Evolutionary conservation across 306 rosid species (phyloP), one percentile per base, ranked within the genome.

Genomic region (Acacia melanoxylon): DNA sequence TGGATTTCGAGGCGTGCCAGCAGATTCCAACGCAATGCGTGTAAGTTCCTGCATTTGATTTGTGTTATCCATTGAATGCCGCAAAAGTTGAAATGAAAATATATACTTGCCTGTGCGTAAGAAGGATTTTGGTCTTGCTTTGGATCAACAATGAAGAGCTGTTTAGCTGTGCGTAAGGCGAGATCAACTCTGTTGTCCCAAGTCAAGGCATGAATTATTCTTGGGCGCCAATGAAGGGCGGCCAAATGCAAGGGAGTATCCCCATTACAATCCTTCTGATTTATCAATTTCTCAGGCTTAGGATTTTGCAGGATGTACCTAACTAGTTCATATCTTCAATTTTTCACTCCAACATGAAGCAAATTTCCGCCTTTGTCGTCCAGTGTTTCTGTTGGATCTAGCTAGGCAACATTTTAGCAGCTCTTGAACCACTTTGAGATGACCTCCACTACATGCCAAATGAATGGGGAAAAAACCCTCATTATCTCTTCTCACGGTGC

Each of bases 241-340:
- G 87, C 87, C 77, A 85, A 37, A 75, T 83, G 87, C 71, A 85
- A 77, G 19, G 90, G 86, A 10, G 85, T 80, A 4, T 88, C 24
- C 72, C 86, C 82, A 0, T 27, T 0, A 0, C 0, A 6, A 44
- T 88, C 85, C 27, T 70, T 74, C 22, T 80, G 78, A 78, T 85
- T 85, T 68, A 83, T 68, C 78, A 83, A 19, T 58, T 14, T 24
- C 2, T 19, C 2, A 52, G 22, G 70, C 25, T 49, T 5, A 31
- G 11, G 20, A 14, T 4, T n/a, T 62, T 63, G 2, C 0, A 85
- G 74, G 16, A 80, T 41, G 62, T 79, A 79, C 0, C 10, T 61
- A 0, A 85, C 81, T 11, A 80, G 31, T 31, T 79, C 44, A 29
- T 72, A n/a, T 20, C 70, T 72, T 16, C 85, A 83, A 35, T 35